Percentiles rank a stretch among this genome's conserved stretches.
Evolutionary conservation across 2,329 filamentous ascomycete species (phyloP).

Genomic region (Aspergillus unguis): DNA sequence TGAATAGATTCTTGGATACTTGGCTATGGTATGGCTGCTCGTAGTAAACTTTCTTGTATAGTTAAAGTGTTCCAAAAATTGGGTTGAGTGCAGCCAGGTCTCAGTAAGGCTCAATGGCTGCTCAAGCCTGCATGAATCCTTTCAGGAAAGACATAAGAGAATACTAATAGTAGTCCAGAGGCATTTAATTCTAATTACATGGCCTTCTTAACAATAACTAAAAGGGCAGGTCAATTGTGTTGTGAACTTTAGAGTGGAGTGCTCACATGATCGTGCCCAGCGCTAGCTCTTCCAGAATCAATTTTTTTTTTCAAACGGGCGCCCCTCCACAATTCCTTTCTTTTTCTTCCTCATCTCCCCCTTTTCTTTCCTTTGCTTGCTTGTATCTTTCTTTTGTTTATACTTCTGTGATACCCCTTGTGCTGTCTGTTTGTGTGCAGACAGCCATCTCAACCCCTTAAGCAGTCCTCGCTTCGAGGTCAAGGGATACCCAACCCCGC

Average conservation of each 20-base stretch:
- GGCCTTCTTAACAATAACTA: too few relatives aligned
- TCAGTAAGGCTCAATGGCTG: too few relatives aligned
- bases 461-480: slow-evolving; percentile 13
- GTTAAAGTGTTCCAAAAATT: too few relatives aligned
- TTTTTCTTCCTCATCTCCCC: slow-evolving; percentile 15
- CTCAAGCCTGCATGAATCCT: too few relatives aligned
- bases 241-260: not conserved
- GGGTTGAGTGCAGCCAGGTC: too few relatives aligned
- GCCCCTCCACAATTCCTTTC: slow-evolving; percentile 17
- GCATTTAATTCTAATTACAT: too few relatives aligned
- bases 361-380: slow-evolving; percentile 18
- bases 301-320: slow-evolving; percentile 13
- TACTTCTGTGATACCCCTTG: slow-evolving; percentile 34
- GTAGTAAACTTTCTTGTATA: too few relatives aligned
- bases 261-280: slow-evolving; percentile 10
- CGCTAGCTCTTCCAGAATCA: slow-evolving; percentile 9
- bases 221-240: too few relatives aligned
- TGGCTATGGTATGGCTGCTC: too few relatives aligned
- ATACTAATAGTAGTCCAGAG: too few relatives aligned
- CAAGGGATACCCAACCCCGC: slow-evolving; percentile 17
- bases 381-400: slow-evolving; percentile 24
- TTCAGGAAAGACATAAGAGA: too few relatives aligned
- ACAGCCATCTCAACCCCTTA: slow-evolving; percentile 26
- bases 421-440: slow-evolving; percentile 31
- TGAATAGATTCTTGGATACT: too few relatives aligned